These are phyloP conservation scores for Venturia effusa DNA, from an alignment of 2,329 filamentous ascomycete species.

Conservation along the genomic window DNA sequence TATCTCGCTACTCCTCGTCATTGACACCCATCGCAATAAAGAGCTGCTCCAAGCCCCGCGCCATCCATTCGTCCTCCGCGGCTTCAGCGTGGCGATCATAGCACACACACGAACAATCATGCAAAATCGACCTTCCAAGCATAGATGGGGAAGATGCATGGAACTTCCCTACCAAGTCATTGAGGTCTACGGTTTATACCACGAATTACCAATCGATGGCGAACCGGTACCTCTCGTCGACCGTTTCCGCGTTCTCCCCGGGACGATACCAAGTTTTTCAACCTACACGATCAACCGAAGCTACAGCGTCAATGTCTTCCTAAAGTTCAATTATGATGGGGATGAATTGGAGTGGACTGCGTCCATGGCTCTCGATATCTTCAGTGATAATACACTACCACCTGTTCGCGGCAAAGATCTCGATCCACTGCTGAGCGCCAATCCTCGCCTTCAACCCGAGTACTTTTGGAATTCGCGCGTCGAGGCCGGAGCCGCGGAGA, in stretches of 20 bases:
- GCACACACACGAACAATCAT: slow-evolving; percentile 9
- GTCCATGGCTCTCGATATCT: neutral
- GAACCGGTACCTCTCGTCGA: slow-evolving; percentile 5
- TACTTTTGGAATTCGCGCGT: slow-evolving; percentile 9
- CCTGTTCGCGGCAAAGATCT: slow-evolving; percentile 2
- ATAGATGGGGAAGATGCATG: slow-evolving; percentile 4
- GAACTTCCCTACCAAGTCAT: slow-evolving; percentile 9
- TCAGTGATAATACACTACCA: neutral
- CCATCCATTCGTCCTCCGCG: neutral
- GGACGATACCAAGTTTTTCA: slow-evolving; percentile 3
- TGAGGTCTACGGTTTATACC: neutral
- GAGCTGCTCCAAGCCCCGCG: neutral
- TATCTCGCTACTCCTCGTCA: slow-evolving; percentile 6
- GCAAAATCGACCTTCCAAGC: slow-evolving; percentile 2
- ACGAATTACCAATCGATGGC: neutral
- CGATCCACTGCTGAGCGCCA: slow-evolving; percentile 6
- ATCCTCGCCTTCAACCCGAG: neutral
- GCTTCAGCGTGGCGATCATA: slow-evolving; percentile 7
- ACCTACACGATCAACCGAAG: slow-evolving; percentile 8
- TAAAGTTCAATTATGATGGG: slow-evolving; percentile 3
- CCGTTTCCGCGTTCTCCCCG: slow-evolving; percentile 5
- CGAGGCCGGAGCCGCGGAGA: slow-evolving; percentile 7
- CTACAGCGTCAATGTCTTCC: slow-evolving; percentile 6
- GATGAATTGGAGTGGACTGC: slow-evolving; percentile 7
- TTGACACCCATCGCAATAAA: slow-evolving; percentile 1